These are phyloP conservation scores for Tilletia indica DNA, from an alignment of 1,284 basidiomycete species.

Conservation along the genomic window DNA sequence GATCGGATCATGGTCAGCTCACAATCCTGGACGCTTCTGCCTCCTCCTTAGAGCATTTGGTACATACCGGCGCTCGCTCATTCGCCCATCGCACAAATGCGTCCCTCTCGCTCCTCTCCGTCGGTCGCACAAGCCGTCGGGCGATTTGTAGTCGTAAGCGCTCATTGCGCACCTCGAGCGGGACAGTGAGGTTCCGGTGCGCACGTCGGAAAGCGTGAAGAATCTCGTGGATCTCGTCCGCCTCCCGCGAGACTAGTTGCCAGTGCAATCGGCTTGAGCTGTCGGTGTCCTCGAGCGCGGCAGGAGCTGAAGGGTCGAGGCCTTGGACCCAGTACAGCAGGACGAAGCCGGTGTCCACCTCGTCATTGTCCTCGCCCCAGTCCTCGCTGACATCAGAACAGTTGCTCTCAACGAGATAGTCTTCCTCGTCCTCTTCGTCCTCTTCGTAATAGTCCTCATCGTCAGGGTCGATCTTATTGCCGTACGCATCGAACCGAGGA, in stretches of 20 bases:
- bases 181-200: background rate
- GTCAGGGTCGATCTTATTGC: no score
- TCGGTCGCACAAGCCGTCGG: conserved; percentile 1
- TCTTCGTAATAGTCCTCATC: no score
- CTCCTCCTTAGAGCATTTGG: no score
- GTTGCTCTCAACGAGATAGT: no score
- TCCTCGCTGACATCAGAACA: no score
- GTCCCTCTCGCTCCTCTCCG: conserved; percentile 1
- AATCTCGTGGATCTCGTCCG: conserved; percentile 10
- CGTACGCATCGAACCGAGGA: background rate
- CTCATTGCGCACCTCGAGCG: background rate
- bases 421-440: no score
- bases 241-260: background rate
- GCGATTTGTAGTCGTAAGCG: background rate
- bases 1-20: no score
- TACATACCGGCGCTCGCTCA: background rate
- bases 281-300: background rate
- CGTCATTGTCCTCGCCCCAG: no score
- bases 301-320: no score
- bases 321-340: conserved; percentile 7
- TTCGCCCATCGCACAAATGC: background rate
- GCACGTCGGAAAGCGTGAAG: conserved; percentile 10
- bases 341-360: background rate
- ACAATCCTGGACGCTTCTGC: no score
- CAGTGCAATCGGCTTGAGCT: background rate